phyloP scores from a whole-genome alignment of 2,329 filamentous ascomycete genomes.

The Raffaelea arxii region DNA sequence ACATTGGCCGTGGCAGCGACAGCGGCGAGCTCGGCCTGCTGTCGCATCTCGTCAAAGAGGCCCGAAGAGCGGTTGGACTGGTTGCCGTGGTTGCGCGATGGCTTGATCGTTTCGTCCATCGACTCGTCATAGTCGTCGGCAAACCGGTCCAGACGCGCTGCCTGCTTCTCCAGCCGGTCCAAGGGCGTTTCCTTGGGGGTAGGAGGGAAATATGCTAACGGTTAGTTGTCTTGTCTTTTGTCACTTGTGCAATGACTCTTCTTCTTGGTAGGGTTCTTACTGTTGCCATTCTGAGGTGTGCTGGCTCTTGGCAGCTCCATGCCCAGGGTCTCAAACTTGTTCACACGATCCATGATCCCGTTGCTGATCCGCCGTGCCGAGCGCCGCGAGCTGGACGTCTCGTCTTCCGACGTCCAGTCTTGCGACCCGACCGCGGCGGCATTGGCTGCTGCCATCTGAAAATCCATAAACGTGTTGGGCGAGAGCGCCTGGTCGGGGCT shows the following conservation, averaged over 20 bases:
- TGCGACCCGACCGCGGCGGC: conserved; percentile 27
- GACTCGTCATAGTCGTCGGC: conserved; percentile 53
- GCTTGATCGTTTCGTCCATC: conserved; percentile 58
- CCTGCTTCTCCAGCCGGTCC: conserved; percentile 31
- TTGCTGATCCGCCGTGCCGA: conserved; percentile 45
- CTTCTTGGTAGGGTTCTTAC: conserved; percentile 31
- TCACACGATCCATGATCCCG: conserved; percentile 49
- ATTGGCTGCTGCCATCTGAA: conserved; percentile 18
- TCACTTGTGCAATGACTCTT: too few species aligned
- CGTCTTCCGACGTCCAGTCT: conserved; percentile 42
- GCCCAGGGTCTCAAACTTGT: conserved; percentile 47
- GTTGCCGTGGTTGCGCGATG: conserved; percentile 23
- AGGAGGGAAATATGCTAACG: conserved; percentile 51
- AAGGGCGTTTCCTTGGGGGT: conserved; percentile 59
- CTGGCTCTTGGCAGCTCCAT: conserved; percentile 41
- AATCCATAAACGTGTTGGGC: conserved; percentile 36
- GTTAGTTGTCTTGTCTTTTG: background rate
- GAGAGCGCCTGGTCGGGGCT: conserved; percentile 35
- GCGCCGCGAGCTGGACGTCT: conserved; percentile 31
- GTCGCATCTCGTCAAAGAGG: conserved; percentile 50
- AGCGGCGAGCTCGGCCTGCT: conserved; percentile 36
- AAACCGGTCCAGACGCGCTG: conserved; percentile 37
- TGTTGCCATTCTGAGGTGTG: conserved; percentile 52
- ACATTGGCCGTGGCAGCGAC: too few species aligned
- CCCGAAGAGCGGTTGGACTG: conserved; percentile 35